Conservation (phyloP, 1,139 yeast genomes). For the Suhomyces chickasaworum region DNA sequence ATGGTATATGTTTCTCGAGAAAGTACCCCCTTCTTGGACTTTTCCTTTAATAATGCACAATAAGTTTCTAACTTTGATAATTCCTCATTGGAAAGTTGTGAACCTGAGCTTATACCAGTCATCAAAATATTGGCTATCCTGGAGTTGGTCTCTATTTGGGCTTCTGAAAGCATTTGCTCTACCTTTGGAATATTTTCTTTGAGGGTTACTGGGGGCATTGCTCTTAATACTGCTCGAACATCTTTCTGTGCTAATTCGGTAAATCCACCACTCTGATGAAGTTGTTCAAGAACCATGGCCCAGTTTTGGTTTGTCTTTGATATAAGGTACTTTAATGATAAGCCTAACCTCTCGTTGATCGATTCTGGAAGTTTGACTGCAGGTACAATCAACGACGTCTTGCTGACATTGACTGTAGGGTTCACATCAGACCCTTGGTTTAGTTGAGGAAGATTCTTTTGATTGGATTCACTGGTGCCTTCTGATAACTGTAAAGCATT, state of each 20-base stretch:
- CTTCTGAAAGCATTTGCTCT: constrained; percentile 36
- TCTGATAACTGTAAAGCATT: constrained; percentile 13
- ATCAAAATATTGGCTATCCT: constrained; percentile 49
- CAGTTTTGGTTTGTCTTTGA: constrained; percentile 54
- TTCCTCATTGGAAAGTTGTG: constrained; percentile 25
- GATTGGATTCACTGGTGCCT: neutral
- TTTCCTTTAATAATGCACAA: constrained; percentile 19
- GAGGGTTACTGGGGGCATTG: constrained; percentile 45
- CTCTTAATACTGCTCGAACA: constrained; percentile 43
- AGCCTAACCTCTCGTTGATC: constrained; percentile 48
- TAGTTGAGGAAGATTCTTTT: neutral
- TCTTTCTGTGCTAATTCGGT: constrained; percentile 36
- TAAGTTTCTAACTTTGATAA: constrained; percentile 29
- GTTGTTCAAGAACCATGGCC: constrained; percentile 51
- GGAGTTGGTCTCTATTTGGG: constrained; percentile 34
- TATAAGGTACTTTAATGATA: constrained; percentile 49
- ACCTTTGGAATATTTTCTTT: constrained; percentile 36
- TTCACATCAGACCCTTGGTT: too few relatives aligned
- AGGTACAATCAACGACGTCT: constrained; percentile 20
- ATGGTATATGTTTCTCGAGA: constrained; percentile 35
- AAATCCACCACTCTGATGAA: constrained; percentile 47
- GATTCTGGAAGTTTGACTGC: constrained; percentile 41
- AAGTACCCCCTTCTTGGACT: constrained; percentile 21
- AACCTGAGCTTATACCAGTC: constrained; percentile 37
- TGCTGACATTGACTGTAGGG: constrained; percentile 3